Evolutionary conservation across 768 basidiomycete species (phyloP).

Genomic region (Megacollybia marginata): DNA sequence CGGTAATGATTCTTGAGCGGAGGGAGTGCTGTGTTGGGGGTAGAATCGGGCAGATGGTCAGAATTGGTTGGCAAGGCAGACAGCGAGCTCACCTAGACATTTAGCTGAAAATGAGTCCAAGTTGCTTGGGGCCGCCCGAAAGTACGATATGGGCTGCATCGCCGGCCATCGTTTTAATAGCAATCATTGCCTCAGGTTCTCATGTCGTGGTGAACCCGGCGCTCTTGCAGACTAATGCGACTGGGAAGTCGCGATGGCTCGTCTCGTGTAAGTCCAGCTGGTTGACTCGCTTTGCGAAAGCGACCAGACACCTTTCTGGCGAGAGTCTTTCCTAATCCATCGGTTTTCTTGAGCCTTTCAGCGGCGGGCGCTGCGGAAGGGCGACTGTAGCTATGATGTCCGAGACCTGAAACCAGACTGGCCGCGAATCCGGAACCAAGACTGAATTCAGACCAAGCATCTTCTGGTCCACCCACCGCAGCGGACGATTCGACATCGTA

Average conservation of each 20-base stretch:
- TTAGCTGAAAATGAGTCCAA: constrained; percentile 64
- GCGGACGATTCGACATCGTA: constrained; percentile 37
- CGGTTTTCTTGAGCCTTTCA: neutral
- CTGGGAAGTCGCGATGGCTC: constrained; percentile 1
- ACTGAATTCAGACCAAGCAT: constrained; percentile 22
- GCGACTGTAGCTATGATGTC: neutral
- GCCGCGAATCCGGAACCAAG: constrained; percentile 3
- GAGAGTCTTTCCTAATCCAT: constrained; percentile 17
- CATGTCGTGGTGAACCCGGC: constrained; percentile 5
- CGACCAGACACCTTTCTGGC: constrained; percentile 29
- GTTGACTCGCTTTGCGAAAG: constrained; percentile 12
- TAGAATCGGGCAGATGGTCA: constrained; percentile 46
- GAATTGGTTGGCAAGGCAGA: constrained; percentile 55
- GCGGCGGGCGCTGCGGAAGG: neutral
- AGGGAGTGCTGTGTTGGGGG: constrained; percentile 62
- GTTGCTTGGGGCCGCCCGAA: constrained; percentile 65
- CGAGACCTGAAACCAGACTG: constrained; percentile 7
- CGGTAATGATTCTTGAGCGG: constrained; percentile 61
- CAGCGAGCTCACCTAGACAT: constrained; percentile 44
- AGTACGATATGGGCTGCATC: constrained; percentile 49
- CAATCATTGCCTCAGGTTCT: constrained; percentile 52
- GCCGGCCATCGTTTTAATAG: constrained; percentile 48
- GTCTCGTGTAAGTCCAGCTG: too few species aligned
- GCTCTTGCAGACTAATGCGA: constrained; percentile 28
- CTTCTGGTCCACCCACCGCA: constrained; percentile 35